A percentile compares a stretch with the other conserved stretches of the same genome.
Evolutionary conservation across 73 alveolate species (phyloP).

Genomic region (Effrenium voratum): DNA sequence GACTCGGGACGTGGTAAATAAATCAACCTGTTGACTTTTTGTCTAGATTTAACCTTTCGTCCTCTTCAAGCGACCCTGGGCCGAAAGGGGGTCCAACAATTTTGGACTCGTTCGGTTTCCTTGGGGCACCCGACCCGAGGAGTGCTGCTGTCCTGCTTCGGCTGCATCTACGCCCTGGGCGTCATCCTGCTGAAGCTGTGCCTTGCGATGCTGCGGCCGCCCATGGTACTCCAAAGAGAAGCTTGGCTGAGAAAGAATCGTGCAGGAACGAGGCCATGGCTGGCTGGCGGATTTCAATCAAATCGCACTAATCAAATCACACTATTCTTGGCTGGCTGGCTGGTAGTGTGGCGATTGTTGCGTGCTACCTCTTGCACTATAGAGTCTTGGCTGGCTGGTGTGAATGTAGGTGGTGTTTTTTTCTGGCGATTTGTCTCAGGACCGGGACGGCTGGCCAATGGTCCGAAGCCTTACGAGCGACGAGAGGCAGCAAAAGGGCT

Average conservation of each 20-base stretch:
- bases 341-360: no score
- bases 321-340: no score
- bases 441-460: constrained; percentile 60
- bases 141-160: constrained; percentile 5
- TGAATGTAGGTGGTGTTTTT: no score
- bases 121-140: neutral
- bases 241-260: neutral
- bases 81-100: no score
- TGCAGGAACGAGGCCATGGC: no score
- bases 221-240: constrained; percentile 25
- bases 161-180: neutral
- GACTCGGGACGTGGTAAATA: neutral
- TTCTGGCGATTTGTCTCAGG: constrained; percentile 10
- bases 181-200: neutral
- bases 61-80: no score
- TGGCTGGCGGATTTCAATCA: no score
- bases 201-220: neutral
- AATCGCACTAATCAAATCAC: no score
- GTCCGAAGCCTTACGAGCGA: constrained; percentile 61
- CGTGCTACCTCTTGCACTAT: no score
- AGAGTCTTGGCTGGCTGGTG: no score
- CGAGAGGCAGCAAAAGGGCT: no score
- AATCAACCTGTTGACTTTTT: neutral
- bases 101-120: no score
- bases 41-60: neutral